Conservation (phyloP, 768 basidiomycete species). For the Suillus clintonianus region DNA sequence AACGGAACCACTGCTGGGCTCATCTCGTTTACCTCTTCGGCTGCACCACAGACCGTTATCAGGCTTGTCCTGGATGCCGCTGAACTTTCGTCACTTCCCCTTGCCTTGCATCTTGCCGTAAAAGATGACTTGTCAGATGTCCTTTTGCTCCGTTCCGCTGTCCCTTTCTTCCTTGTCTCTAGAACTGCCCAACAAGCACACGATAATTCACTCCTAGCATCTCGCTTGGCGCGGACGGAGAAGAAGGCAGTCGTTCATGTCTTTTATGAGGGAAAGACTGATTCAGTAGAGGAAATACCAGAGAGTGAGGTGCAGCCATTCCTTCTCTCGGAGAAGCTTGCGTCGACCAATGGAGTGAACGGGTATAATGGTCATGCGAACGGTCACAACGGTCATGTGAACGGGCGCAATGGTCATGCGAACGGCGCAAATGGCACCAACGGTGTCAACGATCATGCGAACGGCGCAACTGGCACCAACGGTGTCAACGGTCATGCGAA, state of each 20-base stretch:
- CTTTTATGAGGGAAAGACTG: conserved; percentile 55
- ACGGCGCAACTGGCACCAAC: no score
- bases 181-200: conserved; percentile 78
- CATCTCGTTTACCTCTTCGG: conserved; percentile 59
- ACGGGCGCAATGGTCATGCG: not conserved
- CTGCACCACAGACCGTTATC: conserved; percentile 53
- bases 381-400: conserved; percentile 15
- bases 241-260: conserved; percentile 83
- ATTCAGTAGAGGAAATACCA: conserved; percentile 49
- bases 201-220: conserved; percentile 86
- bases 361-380: conserved; percentile 33
- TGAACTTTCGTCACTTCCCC: conserved; percentile 61
- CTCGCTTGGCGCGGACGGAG: conserved; percentile 71
- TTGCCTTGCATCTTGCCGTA: conserved; percentile 74
- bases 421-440: not conserved
- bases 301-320: conserved; percentile 64
- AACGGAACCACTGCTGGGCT: conserved; percentile 43
- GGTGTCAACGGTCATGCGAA: conserved; percentile 3
- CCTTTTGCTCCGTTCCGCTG: conserved; percentile 73
- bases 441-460: not conserved
- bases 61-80: conserved; percentile 69
- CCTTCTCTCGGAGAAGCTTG: conserved; percentile 48
- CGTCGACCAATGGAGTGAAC: conserved; percentile 35
- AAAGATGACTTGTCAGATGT: conserved; percentile 70
- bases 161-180: conserved; percentile 84